Conservation (phyloP, 1,284 basidiomycete species). For the Coriolopsis trogii region DNA sequence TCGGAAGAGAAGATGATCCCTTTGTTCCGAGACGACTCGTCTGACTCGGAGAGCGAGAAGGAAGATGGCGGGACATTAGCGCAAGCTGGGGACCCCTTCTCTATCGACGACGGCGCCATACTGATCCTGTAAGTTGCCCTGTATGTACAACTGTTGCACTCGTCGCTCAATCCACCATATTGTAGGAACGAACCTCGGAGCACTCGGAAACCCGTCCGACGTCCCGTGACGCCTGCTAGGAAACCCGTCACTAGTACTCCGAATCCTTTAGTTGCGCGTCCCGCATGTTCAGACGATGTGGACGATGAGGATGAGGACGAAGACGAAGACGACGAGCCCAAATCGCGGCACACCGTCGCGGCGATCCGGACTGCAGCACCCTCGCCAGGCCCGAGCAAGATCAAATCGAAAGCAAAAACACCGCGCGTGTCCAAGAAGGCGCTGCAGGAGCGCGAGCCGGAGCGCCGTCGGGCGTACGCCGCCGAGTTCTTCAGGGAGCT, state of each 20-base stretch:
- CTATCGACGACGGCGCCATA: conserved; percentile 41
- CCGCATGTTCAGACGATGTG: conserved; percentile 4
- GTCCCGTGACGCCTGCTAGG: neutral
- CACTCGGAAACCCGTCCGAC: conserved; percentile 48
- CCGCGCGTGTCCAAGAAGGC: conserved; percentile 48
- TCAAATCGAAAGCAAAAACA: conserved; percentile 18
- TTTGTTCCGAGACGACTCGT: conserved; percentile 31
- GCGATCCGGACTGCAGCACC: neutral
- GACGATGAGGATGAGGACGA: conserved; percentile 18
- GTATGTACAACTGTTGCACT: neutral
- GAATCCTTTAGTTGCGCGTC: neutral
- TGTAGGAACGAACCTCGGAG: conserved; percentile 49
- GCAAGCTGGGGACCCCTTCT: conserved; percentile 10
- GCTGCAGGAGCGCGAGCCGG: conserved; percentile 45
- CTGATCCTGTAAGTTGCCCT: conserved; percentile 47
- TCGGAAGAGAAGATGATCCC: conserved; percentile 14
- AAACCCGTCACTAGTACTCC: neutral
- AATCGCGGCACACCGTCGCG: neutral
- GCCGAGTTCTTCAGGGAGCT: conserved; percentile 80
- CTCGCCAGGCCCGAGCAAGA: conserved; percentile 6
- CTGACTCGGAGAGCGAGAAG: conserved; percentile 29
- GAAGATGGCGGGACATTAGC: conserved; percentile 10
- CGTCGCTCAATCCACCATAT: neutral
- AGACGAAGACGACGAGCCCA: conserved; percentile 4
- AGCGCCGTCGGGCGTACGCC: conserved; percentile 56